Conservation (phyloP, 225 moss, liverwort and hornwort species). For the Thuidium tamariscinum region DNA sequence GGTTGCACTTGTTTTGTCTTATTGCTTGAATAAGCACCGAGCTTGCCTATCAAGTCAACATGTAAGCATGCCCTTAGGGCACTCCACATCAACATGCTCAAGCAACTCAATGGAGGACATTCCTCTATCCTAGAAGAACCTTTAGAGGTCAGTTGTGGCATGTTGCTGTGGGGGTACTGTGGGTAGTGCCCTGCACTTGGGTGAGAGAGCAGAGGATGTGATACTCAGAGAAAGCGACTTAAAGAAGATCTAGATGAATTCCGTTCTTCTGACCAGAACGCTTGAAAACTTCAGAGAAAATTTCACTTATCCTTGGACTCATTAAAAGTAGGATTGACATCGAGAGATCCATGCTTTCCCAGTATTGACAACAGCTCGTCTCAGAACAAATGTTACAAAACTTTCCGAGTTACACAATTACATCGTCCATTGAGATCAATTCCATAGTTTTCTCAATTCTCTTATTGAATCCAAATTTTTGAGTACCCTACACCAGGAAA, state of each 20-base stretch:
- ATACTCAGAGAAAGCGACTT: not conserved
- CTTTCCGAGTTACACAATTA: not conserved
- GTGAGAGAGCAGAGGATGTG: not conserved
- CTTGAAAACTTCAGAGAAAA: not conserved
- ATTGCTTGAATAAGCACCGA: too few relatives aligned
- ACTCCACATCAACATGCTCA: too few relatives aligned
- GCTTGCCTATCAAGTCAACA: too few relatives aligned
- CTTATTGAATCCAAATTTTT: not conserved
- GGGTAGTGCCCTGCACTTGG: not conserved
- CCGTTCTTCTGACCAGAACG: not conserved
- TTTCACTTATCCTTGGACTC: not conserved
- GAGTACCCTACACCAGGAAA: not conserved
- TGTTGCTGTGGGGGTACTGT: too few relatives aligned
- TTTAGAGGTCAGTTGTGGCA: too few relatives aligned
- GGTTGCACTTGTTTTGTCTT: too few relatives aligned
- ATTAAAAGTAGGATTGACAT: not conserved
- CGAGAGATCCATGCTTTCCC: not conserved
- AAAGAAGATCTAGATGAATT: too few relatives aligned
- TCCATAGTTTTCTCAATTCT: not conserved
- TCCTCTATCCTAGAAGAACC: too few relatives aligned
- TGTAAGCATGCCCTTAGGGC: too few relatives aligned
- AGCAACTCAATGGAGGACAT: too few relatives aligned
- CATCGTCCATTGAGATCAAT: not conserved
- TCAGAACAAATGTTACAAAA: not conserved
- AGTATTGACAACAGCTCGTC: not conserved